Percentiles rank a stretch among this genome's conserved stretches.
Conservation (phyloP, 1,284 basidiomycete species). For the Malassezia dermatis region DNA sequence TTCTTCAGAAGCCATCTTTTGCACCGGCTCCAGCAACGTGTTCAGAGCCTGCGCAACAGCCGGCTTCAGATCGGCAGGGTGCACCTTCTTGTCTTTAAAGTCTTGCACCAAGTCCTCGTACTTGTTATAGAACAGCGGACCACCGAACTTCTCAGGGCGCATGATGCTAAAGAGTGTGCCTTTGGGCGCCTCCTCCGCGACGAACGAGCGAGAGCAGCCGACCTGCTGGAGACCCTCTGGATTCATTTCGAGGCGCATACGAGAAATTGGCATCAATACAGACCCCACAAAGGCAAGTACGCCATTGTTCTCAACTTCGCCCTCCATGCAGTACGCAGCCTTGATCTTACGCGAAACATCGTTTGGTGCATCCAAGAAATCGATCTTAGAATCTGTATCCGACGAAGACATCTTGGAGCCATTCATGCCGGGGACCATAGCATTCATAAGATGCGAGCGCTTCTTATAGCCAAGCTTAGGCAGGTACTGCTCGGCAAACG, state of each 20-base stretch:
- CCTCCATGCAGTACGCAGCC: slow-evolving; percentile 75
- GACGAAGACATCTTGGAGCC: slow-evolving; percentile 99
- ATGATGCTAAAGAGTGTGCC: slow-evolving; percentile 73
- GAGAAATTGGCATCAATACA: slow-evolving; percentile 74
- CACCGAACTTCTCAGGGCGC: slow-evolving; percentile 73
- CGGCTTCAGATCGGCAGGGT: slow-evolving; percentile 81
- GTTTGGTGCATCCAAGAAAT: slow-evolving; percentile 82
- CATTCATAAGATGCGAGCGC: slow-evolving; percentile 95
- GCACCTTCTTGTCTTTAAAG: slow-evolving; percentile 66
- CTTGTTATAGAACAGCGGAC: slow-evolving; percentile 62
- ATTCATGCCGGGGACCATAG: slow-evolving; percentile 87
- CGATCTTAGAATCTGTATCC: slow-evolving; percentile 91
- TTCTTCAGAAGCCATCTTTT: slow-evolving; percentile 60
- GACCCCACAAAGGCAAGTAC: slow-evolving; percentile 77
- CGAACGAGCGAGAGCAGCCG: slow-evolving; percentile 20
- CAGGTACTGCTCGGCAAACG: slow-evolving; percentile 88
- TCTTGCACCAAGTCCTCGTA: slow-evolving; percentile 65
- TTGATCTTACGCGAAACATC: slow-evolving; percentile 81
- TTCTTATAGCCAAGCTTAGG: slow-evolving; percentile 86
- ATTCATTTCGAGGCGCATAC: slow-evolving; percentile 28
- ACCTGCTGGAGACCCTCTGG: slow-evolving; percentile 20
- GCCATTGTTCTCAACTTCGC: slow-evolving; percentile 81
- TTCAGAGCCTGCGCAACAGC: slow-evolving; percentile 68
- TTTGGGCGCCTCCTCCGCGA: slow-evolving; percentile 58
- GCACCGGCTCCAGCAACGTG: slow-evolving; percentile 70